Base-by-base conservation (phyloP, 345 rosid genomes). In the Syzygium jambos region DNA sequence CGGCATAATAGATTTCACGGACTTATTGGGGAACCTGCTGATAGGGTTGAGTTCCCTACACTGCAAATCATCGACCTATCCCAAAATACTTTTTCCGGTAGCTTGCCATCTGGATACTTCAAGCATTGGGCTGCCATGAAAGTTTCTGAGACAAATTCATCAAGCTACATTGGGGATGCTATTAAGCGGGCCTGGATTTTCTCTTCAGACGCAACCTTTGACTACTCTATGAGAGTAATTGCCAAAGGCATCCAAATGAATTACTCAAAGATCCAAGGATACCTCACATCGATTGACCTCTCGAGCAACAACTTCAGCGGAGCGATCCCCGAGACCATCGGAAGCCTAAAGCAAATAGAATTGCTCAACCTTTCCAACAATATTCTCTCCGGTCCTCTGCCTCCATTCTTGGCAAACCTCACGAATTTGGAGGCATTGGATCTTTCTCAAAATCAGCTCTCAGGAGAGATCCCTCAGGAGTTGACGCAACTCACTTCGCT, bases 391-490 rank as follows among this genome's bases (percentile, higher is more conserved):
- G 8, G 41, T 43, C 78, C 43, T 34, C 43, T 14, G 1, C 78
- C 86, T 13, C 21, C 80, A 1, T 63, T 29, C 57, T 21, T 85
- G 30, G 87, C 78, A 52, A 61, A 86, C 87, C 87, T 86, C 22
- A 43, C 23, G 0, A 51, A 86, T 1, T 77, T 86, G n/a, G 52
- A 43, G 11, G 1, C 6, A 12, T 5, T 86, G 15, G 82, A 61
- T 51, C 87, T 86, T 23, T 86, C 46, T 88, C 93, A 3, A n/a
- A 87, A 91, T 65, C 11, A 15, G 0, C 54, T 92, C 3, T 87
- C 52, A 0, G 89, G 91, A 3, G 51, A 90, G 77, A 15, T 91
- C 73, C 19, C 73, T 16, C 6, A 6, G 19, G 38, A 61, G 73
- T 61, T 61, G 73, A 61, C 73, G 14, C 38, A n/a, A 61, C 73